Conservation (phyloP, 495 filamentous ascomycete genomes). For the Aspergillus biplanus region DNA sequence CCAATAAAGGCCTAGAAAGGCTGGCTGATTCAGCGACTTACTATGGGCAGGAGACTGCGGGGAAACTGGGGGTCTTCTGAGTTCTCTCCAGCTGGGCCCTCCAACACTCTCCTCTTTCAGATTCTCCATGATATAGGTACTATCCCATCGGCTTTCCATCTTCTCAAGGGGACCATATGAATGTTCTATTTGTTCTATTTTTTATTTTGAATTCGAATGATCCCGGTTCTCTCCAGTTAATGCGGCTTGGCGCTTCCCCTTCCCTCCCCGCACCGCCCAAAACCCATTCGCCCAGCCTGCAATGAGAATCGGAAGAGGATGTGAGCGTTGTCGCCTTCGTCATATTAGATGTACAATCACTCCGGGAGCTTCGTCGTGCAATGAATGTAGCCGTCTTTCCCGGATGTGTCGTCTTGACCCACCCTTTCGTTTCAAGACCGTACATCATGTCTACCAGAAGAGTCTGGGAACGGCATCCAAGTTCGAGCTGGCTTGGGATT, state of each 20-base stretch:
- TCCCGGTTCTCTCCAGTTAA: not conserved
- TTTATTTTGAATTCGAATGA: not conserved
- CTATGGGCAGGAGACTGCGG: not conserved
- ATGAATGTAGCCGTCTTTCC: constrained; percentile 36
- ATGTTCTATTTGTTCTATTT: too few species aligned
- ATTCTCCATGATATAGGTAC: not conserved
- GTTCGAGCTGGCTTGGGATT: constrained; percentile 42
- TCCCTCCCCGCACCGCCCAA: constrained; percentile 16
- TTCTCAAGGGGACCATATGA: too few species aligned
- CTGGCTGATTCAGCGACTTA: not conserved
- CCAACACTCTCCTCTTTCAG: not conserved
- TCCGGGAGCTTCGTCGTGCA: constrained; percentile 36
- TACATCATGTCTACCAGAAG: constrained; percentile 44
- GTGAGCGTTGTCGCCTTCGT: constrained; percentile 45
- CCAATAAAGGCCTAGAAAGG: not conserved
- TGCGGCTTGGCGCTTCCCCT: constrained; percentile 13
- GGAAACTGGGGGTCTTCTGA: not conserved
- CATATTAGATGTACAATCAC: constrained; percentile 43
- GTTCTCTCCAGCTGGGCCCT: too few species aligned
- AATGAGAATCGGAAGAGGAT: constrained; percentile 47
- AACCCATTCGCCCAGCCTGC: constrained; percentile 23
- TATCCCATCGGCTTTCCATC: too few species aligned
- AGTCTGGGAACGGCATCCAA: constrained; percentile 30
- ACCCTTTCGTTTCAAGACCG: constrained; percentile 42
- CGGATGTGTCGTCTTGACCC: constrained; percentile 41